phyloP scores from a whole-genome alignment of 1,284 basidiomycete species.

The Porogramme epimiltina region DNA sequence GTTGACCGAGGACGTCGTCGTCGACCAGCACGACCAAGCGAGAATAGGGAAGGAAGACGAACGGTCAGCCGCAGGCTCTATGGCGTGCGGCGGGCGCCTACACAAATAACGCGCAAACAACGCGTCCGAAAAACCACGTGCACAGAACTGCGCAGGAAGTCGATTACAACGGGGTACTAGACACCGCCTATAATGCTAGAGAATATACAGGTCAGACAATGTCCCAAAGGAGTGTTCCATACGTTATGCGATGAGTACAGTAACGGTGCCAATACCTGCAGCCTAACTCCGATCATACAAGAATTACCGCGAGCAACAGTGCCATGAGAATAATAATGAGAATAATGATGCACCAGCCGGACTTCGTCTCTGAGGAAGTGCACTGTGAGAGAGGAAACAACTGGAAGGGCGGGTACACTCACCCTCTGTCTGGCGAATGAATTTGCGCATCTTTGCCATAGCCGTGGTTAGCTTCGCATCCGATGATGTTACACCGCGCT shows the following conservation, averaged over 20 bases:
- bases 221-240: constrained; percentile 13
- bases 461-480: constrained; percentile 72
- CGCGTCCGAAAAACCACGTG: constrained; percentile 16
- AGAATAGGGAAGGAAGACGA: constrained; percentile 8
- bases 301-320: constrained; percentile 57
- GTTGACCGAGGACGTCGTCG: constrained; percentile 10
- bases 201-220: constrained; percentile 13
- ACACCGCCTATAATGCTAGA: background rate
- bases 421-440: constrained; percentile 85
- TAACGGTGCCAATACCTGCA: constrained; percentile 8
- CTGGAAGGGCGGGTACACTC: constrained; percentile 12
- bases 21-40: constrained; percentile 22
- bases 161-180: too few relatives aligned
- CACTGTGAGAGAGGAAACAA: background rate
- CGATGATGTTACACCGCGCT: constrained; percentile 72
- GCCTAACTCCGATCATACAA: constrained; percentile 40
- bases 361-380: constrained; percentile 61
- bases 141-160: background rate
- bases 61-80: background rate
- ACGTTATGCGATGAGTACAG: constrained; percentile 15
- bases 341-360: constrained; percentile 69
- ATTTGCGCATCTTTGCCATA: constrained; percentile 75
- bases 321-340: constrained; percentile 58
- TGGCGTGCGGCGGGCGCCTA: constrained; percentile 13
- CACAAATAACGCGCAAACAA: constrained; percentile 29